Evolutionary conservation across 2,329 filamentous ascomycete genomes (phyloP), one percentile per base, ranked within the genome.

Genomic region (Fusarium virguliforme): DNA sequence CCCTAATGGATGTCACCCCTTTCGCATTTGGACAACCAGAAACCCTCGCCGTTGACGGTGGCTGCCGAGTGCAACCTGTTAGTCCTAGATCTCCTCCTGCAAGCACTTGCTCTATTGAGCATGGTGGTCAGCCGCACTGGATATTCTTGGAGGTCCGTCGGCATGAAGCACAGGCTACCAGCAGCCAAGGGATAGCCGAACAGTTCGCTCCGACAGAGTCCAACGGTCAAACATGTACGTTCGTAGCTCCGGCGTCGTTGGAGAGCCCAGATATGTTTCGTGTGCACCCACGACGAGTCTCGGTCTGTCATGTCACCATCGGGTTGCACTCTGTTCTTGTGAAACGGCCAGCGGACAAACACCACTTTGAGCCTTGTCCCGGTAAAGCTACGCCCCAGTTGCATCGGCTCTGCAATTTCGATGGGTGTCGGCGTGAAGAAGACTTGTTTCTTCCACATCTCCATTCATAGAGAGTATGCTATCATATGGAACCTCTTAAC

Each of bases 1-100:
- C 43, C 41, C 40, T 54, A 46, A 32, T 28, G 43, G 43, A 48
- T 35, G 38, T 57, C 65, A 46, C 65, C 69, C 69, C 69, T 70
- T 70, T 64, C 56, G 35, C 61, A 53, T 56, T 57, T 70, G 24
- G 15, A 38, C 50, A 41, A 24, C 55, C 55, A 30, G 46, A 62
- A 56, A 46, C 50, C 12, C 37, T 60, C 34, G 37, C 26, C 46
- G 57, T 38, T 37, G 43, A 60, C 22, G 12, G 43, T 40, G 24
- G 56, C 41, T 59, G 18, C n/a, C 41, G 41, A 34, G 10, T n/a
- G 15, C n/a, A n/a, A 41, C n/a, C 38, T 41, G 35, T 53, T 54
- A 41, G 37, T 34, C 35, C 53, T 56, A 18, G 53, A 26, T 28
- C 35, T 37, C 26, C 15, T 41, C 26, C 15, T 41, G 4, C 26